Conservation (phyloP, 164 flowering plant species). For the Piper longum region DNA sequence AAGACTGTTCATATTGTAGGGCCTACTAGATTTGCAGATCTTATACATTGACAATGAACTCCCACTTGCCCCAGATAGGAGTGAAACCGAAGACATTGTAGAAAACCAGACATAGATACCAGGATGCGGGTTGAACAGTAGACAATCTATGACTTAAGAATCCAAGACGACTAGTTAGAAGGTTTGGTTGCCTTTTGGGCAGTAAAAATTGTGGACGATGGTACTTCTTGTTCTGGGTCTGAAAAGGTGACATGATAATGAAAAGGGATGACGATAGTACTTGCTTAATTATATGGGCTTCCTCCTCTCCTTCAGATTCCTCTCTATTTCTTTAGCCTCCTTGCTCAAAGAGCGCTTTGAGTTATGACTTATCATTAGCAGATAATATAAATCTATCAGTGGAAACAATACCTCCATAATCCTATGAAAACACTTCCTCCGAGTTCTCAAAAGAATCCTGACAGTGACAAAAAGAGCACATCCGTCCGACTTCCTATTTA, state of each 20-base stretch:
- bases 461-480: background rate
- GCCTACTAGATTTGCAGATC: background rate
- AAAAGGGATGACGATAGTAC: too few relatives aligned
- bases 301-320: background rate
- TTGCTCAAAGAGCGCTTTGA: background rate
- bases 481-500: background rate
- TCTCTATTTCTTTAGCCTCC: background rate
- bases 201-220: too few relatives aligned
- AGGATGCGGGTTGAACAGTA: background rate
- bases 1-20: background rate
- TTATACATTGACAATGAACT: background rate
- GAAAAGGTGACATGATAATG: too few relatives aligned
- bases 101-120: background rate
- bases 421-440: background rate
- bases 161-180: too few relatives aligned
- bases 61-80: background rate
- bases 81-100: background rate
- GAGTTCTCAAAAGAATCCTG: background rate
- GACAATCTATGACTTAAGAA: background rate
- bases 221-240: too few relatives aligned
- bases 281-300: background rate
- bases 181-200: too few relatives aligned
- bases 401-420: too few relatives aligned
- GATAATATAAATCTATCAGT: conserved; percentile 1
- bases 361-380: background rate